Percentiles rank a stretch among this genome's conserved stretches.
Evolutionary conservation across 2,329 filamentous ascomycete species (phyloP).

Genomic region (Xylaria sp.): DNA sequence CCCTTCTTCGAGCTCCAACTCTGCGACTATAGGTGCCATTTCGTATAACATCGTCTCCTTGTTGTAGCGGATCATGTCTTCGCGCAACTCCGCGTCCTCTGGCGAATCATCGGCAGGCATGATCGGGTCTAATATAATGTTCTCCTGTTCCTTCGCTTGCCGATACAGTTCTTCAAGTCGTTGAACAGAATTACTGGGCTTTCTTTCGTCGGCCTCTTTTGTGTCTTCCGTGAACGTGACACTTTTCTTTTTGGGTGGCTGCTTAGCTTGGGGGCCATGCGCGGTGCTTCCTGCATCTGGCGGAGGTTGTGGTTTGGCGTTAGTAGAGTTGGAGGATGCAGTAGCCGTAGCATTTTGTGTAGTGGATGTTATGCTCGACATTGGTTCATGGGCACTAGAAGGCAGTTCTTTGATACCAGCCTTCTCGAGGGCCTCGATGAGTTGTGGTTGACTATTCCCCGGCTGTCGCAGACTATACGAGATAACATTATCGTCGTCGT

Average conservation of each 20-base stretch:
- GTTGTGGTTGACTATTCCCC: constrained; percentile 72
- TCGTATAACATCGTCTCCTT: constrained; percentile 71
- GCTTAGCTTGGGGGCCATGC: constrained; percentile 27
- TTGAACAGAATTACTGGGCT: constrained; percentile 56
- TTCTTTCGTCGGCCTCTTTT: constrained; percentile 56
- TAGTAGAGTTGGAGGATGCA: constrained; percentile 11
- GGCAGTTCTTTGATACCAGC: constrained; percentile 70
- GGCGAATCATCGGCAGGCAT: constrained; percentile 79
- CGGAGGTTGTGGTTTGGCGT: constrained; percentile 3
- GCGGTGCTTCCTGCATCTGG: constrained; percentile 13
- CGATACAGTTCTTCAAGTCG: constrained; percentile 68
- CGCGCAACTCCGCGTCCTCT: constrained; percentile 82
- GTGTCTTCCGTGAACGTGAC: constrained; percentile 73
- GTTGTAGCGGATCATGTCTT: constrained; percentile 91
- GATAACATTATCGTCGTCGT: constrained; percentile 88
- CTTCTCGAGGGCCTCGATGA: constrained; percentile 79
- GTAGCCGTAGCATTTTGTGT: constrained; percentile 37
- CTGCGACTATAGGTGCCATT: constrained; percentile 90
- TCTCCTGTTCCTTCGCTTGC: constrained; percentile 66
- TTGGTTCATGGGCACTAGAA: constrained; percentile 44
- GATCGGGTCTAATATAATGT: constrained; percentile 62
- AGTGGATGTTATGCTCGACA: constrained; percentile 32
- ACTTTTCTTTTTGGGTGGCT: constrained; percentile 57
- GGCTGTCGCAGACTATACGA: constrained; percentile 74
- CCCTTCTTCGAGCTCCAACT: constrained; percentile 83